These are phyloP conservation scores for Xylaria sp. DNA, from an alignment of 2,329 filamentous ascomycete species.

Conservation along the genomic window DNA sequence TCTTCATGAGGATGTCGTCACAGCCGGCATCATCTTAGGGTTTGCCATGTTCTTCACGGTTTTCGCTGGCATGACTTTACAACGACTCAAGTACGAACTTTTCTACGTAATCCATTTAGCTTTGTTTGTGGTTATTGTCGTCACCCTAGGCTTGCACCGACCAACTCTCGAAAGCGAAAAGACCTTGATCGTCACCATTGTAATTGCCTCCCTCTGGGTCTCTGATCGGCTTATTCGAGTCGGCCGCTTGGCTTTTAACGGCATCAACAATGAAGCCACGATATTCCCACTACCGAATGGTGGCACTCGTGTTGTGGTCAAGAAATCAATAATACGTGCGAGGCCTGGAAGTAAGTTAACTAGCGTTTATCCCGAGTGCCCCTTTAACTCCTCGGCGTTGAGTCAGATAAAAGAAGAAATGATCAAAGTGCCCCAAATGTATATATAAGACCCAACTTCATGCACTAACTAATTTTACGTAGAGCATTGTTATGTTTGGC, in stretches of 20 bases:
- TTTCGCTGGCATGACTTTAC: conserved; percentile 48
- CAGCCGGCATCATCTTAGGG: conserved; percentile 52
- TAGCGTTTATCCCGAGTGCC: neutral
- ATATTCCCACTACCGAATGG: conserved; percentile 57
- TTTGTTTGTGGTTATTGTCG: conserved; percentile 54
- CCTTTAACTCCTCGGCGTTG: neutral
- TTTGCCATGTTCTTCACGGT: conserved; percentile 53
- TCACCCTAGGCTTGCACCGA: conserved; percentile 57
- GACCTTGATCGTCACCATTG: conserved; percentile 52
- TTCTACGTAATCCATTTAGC: conserved; percentile 59
- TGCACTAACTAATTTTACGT: conserved; percentile 4
- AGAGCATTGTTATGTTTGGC: conserved; percentile 71
- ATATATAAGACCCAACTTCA: neutral
- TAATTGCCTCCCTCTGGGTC: conserved; percentile 55
- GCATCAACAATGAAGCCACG: conserved; percentile 53
- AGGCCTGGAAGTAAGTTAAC: conserved; percentile 56
- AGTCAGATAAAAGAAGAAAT: neutral
- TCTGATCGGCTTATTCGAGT: conserved; percentile 57
- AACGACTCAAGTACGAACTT: conserved; percentile 56
- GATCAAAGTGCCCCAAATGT: neutral
- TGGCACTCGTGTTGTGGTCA: conserved; percentile 59
- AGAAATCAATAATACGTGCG: conserved; percentile 56
- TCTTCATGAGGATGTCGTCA: conserved; percentile 47
- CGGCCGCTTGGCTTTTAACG: conserved; percentile 51
- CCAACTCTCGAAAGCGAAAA: conserved; percentile 52